Percentiles rank a stretch among this genome's conserved stretches.
Evolutionary conservation across 352 stramenopile species (phyloP).

Genomic region (Saprolegnia parasitica): DNA sequence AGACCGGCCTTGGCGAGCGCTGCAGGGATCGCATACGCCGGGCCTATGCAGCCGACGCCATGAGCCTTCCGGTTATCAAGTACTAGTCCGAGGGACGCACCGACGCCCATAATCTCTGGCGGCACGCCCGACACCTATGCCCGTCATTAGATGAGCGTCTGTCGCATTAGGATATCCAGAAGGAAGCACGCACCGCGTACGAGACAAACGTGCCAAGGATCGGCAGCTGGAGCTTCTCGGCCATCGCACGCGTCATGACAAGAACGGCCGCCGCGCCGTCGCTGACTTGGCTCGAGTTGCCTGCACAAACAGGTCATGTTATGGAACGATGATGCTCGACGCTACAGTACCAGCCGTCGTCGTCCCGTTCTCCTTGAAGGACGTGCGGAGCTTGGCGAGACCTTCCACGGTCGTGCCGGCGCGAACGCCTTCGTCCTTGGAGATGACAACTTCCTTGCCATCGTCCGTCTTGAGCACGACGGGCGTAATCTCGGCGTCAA

Average conservation of each 20-base stretch:
- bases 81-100: not conserved
- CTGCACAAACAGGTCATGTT: not conserved
- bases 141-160: not conserved
- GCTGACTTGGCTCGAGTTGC: conserved; percentile 84
- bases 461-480: conserved; percentile 75
- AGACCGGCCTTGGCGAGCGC: conserved; percentile 64
- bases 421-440: conserved; percentile 68
- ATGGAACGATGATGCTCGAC: not conserved
- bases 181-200: conserved; percentile 42
- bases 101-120: conserved; percentile 85
- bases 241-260: conserved; percentile 77
- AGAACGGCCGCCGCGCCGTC: conserved; percentile 85
- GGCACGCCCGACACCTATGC: conserved; percentile 61
- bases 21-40: conserved; percentile 74
- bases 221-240: conserved; percentile 69
- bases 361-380: conserved; percentile 74
- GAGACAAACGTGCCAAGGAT: conserved; percentile 84
- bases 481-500: conserved; percentile 86
- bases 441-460: conserved; percentile 73
- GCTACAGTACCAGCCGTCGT: conserved; percentile 51
- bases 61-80: not conserved
- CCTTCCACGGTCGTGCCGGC: conserved; percentile 55
- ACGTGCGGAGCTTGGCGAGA: conserved; percentile 66
- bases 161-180: not conserved
- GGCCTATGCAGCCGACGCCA: conserved; percentile 31